A percentile compares a stretch with the other conserved stretches of the same genome.
Evolutionary conservation across 306 rosid species (phyloP).

Genomic region (Oemleria cerasiformis): DNA sequence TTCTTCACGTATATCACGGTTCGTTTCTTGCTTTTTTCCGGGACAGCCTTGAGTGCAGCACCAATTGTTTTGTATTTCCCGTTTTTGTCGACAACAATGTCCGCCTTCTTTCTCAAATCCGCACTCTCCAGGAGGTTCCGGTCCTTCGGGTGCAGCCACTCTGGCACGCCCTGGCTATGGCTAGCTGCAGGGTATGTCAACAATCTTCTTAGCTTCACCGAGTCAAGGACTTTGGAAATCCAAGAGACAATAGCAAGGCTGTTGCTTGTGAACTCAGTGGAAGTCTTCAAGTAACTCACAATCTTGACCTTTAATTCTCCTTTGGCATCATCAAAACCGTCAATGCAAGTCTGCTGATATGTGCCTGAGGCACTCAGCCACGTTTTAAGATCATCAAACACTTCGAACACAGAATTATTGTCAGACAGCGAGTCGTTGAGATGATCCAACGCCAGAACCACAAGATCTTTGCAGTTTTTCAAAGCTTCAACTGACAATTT

Average conservation of each 20-base stretch:
- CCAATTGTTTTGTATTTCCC: constrained; percentile 49
- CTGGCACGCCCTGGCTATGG: constrained; percentile 13
- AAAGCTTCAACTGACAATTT: constrained; percentile 35
- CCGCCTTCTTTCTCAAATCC: constrained; percentile 35
- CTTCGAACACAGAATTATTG: constrained; percentile 34
- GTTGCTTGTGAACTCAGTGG: constrained; percentile 66
- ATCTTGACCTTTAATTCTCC: constrained; percentile 10
- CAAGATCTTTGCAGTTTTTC: constrained; percentile 47
- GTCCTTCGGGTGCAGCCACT: constrained; percentile 32
- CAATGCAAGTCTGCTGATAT: constrained; percentile 65
- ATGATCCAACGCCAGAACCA: constrained; percentile 62
- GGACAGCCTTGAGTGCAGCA: constrained; percentile 56
- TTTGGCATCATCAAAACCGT: constrained; percentile 44
- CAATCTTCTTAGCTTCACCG: constrained; percentile 36
- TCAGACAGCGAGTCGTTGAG: constrained; percentile 39
- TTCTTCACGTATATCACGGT: constrained; percentile 68
- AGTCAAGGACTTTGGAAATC: constrained; percentile 28
- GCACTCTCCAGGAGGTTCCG: constrained; percentile 29
- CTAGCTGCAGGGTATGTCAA: constrained; percentile 15
- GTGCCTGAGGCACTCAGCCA: constrained; percentile 84
- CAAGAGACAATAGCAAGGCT: constrained; percentile 71
- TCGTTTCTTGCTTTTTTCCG: constrained; percentile 47
- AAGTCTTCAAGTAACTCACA: constrained; percentile 40
- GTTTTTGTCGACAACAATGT: constrained; percentile 51
- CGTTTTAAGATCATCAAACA: constrained; percentile 57